Conservation (phyloP, 202 grass and related monocot species). For the Setaria italica region DNA sequence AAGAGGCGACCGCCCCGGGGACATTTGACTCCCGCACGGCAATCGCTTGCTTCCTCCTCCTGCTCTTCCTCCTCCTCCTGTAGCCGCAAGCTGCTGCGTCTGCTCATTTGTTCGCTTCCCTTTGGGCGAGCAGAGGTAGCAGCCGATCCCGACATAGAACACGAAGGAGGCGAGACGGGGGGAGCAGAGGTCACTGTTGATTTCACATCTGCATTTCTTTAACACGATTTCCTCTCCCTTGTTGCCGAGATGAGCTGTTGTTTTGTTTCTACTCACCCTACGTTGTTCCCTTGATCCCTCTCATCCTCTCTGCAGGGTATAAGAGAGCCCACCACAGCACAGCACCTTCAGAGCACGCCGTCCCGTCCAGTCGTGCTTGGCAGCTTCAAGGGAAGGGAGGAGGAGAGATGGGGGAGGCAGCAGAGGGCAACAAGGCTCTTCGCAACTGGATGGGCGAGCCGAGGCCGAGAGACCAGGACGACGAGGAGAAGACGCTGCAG, state of each 20-base stretch:
- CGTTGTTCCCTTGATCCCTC: neutral
- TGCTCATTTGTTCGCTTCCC: neutral
- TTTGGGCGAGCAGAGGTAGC: neutral
- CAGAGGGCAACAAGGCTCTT: slow-evolving; percentile 38
- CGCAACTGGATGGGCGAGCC: slow-evolving; percentile 45
- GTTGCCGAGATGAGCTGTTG: neutral
- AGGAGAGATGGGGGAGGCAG: slow-evolving; percentile 28
- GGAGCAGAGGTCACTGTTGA: slow-evolving; percentile 26
- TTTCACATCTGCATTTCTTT: neutral
- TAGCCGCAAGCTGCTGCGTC: neutral
- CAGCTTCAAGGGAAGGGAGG: neutral
- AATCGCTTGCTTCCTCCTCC: neutral
- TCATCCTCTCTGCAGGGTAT: neutral
- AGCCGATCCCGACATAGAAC: neutral
- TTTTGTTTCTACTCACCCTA: slow-evolving; percentile 36
- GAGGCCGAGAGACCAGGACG: neutral
- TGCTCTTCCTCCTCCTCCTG: neutral
- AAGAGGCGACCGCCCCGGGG: neutral
- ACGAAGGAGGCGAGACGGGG: neutral
- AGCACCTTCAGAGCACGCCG: neutral
- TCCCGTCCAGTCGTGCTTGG: neutral
- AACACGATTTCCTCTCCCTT: neutral
- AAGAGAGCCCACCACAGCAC: neutral
- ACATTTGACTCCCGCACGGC: neutral
- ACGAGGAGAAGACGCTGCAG: slow-evolving; percentile 72